phyloP scores from a whole-genome alignment of 106 monocot species.

The Platanthera zijinensis region DNA sequence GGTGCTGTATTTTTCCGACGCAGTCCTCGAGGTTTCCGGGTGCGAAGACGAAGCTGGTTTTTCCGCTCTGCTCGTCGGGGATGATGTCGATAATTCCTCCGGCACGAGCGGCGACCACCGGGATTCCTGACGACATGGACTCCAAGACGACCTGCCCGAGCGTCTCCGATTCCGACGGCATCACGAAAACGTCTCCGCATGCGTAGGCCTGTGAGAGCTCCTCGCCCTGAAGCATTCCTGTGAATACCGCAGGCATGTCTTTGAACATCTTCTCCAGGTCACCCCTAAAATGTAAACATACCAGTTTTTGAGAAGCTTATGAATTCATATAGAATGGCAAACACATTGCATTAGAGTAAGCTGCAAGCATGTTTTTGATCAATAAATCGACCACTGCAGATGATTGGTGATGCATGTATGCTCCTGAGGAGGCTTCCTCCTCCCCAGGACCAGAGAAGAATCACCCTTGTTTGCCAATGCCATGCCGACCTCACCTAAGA shows the following conservation, averaged over 20 bases:
- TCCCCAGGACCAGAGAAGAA: too few species aligned
- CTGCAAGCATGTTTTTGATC: too few species aligned
- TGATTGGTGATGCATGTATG: too few species aligned
- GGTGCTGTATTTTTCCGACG: constrained; percentile 43
- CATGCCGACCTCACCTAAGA: too few species aligned
- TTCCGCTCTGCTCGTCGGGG: constrained; percentile 66
- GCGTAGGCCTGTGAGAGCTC: constrained; percentile 93
- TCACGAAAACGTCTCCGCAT: constrained; percentile 77
- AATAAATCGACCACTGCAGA: too few species aligned
- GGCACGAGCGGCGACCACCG: constrained; percentile 83
- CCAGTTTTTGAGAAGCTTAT: background rate
- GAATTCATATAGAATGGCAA: background rate
- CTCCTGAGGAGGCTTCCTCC: too few species aligned
- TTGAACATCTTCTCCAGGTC: constrained; percentile 83
- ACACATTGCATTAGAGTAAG: background rate
- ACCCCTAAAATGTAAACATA: constrained; percentile 20
- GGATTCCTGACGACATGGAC: constrained; percentile 83
- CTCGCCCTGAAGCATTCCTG: constrained; percentile 92
- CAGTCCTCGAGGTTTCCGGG: constrained; percentile 87
- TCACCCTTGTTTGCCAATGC: too few species aligned
- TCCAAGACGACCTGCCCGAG: constrained; percentile 82
- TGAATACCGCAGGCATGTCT: constrained; percentile 84
- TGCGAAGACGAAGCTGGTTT: constrained; percentile 65
- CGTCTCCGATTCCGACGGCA: constrained; percentile 95
- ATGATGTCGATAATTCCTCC: constrained; percentile 90